Conservation (phyloP, 2,329 filamentous ascomycete species). For the Dactylellina cionopaga region DNA sequence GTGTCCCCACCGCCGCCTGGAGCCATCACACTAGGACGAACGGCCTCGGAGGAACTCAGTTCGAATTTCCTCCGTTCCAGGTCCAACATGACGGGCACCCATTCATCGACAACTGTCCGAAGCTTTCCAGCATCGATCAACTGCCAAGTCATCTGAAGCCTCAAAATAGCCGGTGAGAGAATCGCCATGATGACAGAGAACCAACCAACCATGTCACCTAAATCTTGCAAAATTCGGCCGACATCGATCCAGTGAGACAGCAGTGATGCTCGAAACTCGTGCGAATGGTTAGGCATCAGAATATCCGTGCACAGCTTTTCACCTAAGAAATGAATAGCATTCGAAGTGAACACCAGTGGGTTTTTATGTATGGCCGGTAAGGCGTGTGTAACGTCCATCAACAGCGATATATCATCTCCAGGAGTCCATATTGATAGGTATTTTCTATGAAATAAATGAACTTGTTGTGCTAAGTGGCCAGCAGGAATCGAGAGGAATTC, state of each 20-base stretch:
- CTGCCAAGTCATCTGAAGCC: slow-evolving; percentile 57
- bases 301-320: slow-evolving; percentile 57
- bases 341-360: slow-evolving; percentile 57
- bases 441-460: slow-evolving; percentile 57
- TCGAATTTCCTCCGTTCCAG: slow-evolving; percentile 57
- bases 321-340: slow-evolving; percentile 57
- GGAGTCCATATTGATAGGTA: slow-evolving; percentile 57
- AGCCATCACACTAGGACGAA: slow-evolving; percentile 56
- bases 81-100: slow-evolving; percentile 56
- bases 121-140: slow-evolving; percentile 54
- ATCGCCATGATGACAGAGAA: slow-evolving; percentile 58
- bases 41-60: slow-evolving; percentile 51
- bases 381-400: slow-evolving; percentile 56
- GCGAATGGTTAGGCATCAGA: slow-evolving; percentile 55
- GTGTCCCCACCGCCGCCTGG: slow-evolving; percentile 55
- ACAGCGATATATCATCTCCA: slow-evolving; percentile 56
- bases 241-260: slow-evolving; percentile 57
- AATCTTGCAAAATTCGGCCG: slow-evolving; percentile 54
- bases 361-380: slow-evolving; percentile 55
- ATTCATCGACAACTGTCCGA: slow-evolving; percentile 54
- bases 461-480: slow-evolving; percentile 56
- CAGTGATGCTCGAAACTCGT: slow-evolving; percentile 55
- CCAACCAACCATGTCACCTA: slow-evolving; percentile 58
- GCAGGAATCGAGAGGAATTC: slow-evolving; percentile 54
- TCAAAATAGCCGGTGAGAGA: slow-evolving; percentile 57